Base-by-base conservation (phyloP, 2,329 filamentous ascomycete species). In the Scedosporium boydii region DNA sequence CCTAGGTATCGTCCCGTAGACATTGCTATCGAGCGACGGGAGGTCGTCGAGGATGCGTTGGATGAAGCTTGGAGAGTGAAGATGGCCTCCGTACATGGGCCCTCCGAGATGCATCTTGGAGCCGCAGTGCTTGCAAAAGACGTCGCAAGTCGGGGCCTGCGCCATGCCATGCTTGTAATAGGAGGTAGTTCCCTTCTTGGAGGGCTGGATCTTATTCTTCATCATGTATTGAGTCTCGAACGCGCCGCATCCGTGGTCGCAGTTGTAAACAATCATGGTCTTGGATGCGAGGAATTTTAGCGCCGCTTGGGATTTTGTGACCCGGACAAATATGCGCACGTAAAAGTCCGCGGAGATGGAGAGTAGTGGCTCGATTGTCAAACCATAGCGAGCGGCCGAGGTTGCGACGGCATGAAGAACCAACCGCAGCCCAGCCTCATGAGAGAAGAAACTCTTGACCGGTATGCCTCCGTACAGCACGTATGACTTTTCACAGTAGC, bases 311-410 rank as follows among this genome's bases (percentile, higher is more conserved):
- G 90, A 91, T 67, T 86, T 90, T 64, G 84, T 82, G 42, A 99
- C 83, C 21, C 88, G 86, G 56, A 99, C 87, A 71, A 98, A 99
- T 2, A 97, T 82, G 56, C 96, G 86, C 21, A 88, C 87, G 72
- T 99, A 99, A 73, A 96, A 99, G 74, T 99, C 95, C 65, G 98
- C 96, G 2, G 91, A 97, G 1, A 99, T 82, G 5, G 91, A 96
- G 10, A 99, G 82, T 3, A 97, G 82, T 0, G 95, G 95, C 73
- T 98, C 93, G 63, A 98, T 91, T 0, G 90, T 82, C 51, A 97
- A 78, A 1, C 95, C 93, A 68, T 99, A 96, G 65, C 87, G 87
- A 16, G 88, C 90, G 3, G 91, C 95, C 0, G 91, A 84, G 0
- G 86, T 85, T 2, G 93, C 89, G 63, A 98, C 84, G 3, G 88